Conservation (phyloP, 192 early-diverging fungal genomes). For the Rhizophagus clarus region DNA sequence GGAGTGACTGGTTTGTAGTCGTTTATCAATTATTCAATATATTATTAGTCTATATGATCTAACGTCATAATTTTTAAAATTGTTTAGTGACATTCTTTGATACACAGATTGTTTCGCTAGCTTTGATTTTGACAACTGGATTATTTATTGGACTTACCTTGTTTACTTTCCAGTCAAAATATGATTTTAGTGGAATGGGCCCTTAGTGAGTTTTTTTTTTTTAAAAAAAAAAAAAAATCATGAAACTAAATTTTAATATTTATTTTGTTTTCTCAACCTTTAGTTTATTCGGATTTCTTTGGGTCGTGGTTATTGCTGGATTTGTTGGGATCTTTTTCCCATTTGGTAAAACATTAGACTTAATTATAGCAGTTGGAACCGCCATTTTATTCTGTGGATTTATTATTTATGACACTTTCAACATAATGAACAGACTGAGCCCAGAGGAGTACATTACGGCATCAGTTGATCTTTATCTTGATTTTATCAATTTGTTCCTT, state of each 20-base stretch:
- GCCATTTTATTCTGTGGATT: slow-evolving; percentile 79
- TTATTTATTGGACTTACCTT: slow-evolving; percentile 75
- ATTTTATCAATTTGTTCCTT: slow-evolving; percentile 78
- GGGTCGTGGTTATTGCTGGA: slow-evolving; percentile 60
- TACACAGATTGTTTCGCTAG: slow-evolving; percentile 68
- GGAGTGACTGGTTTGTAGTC: slow-evolving; percentile 41
- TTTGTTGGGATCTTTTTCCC: slow-evolving; percentile 74
- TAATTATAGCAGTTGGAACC: slow-evolving; percentile 57
- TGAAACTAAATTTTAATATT: slow-evolving; percentile 26
- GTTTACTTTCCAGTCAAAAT: slow-evolving; percentile 78
- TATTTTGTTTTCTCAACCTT: not conserved
- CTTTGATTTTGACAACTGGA: slow-evolving; percentile 69
- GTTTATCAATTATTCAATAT: not conserved
- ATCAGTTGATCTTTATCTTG: slow-evolving; percentile 68
- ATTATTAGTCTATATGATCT: not conserved
- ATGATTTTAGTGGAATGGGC: slow-evolving; percentile 66
- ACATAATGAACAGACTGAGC: slow-evolving; percentile 65
- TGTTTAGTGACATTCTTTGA: slow-evolving; percentile 66
- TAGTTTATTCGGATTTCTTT: slow-evolving; percentile 63
- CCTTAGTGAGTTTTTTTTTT: slow-evolving; percentile 44
- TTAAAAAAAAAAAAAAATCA: not conserved
- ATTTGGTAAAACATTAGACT: slow-evolving; percentile 56
- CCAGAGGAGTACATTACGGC: slow-evolving; percentile 78
- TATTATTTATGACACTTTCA: slow-evolving; percentile 75
- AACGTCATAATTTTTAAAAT: not conserved